phyloP scores from a whole-genome alignment of 1,284 basidiomycete species.

The Ustilago shanxiensis region DNA sequence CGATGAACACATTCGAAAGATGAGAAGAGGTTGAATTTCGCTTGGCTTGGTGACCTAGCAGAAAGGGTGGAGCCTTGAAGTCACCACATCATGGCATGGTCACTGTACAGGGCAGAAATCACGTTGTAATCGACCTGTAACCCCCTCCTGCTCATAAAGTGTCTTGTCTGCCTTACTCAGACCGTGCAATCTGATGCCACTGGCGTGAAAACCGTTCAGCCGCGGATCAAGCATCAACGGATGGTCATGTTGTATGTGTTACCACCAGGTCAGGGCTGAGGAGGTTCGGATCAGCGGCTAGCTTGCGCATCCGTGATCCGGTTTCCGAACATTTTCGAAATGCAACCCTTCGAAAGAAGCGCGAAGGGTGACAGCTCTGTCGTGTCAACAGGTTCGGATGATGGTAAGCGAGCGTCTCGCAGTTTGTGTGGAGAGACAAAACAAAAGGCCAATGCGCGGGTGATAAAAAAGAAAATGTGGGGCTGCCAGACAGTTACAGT shows the following conservation, averaged over 20 bases:
- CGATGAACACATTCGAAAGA: constrained; percentile 42
- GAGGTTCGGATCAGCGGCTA: neutral
- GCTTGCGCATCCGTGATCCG: neutral
- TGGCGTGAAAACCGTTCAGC: neutral
- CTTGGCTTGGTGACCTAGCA: neutral
- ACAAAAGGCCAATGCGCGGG: neutral
- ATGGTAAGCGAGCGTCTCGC: neutral
- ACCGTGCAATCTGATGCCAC: neutral
- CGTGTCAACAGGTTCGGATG: neutral
- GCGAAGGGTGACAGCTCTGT: neutral
- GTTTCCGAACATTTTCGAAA: neutral
- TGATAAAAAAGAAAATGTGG: neutral
- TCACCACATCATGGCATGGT: neutral
- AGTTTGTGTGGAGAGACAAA: neutral
- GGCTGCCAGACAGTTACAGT: too few species aligned
- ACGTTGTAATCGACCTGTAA: neutral
- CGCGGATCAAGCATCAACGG: neutral
- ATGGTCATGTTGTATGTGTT: neutral
- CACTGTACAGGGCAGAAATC: neutral
- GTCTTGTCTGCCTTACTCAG: too few species aligned
- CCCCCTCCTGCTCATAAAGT: too few species aligned
- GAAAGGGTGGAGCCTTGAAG: neutral
- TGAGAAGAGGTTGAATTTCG: constrained; percentile 13
- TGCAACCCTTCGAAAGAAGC: neutral
- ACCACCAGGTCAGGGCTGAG: neutral